Evolutionary conservation across 352 stramenopile genomes (phyloP).

Genomic region (Phytophthora pisi): DNA sequence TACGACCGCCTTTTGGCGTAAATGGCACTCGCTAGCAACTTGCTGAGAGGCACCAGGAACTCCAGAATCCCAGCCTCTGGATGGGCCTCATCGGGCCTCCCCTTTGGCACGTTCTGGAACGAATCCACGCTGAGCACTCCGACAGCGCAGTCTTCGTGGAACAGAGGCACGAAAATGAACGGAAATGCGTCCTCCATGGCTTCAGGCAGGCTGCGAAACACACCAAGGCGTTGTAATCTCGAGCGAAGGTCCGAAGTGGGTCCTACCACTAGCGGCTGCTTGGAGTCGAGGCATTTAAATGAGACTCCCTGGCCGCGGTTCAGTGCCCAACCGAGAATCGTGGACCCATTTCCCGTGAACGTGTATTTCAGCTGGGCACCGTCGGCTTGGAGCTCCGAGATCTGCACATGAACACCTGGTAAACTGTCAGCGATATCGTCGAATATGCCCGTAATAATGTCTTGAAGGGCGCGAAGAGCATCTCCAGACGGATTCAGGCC

Average conservation of each 20-base stretch:
- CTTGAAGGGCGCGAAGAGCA: slow-evolving; percentile 50
- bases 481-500: slow-evolving; percentile 60
- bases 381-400: slow-evolving; percentile 59
- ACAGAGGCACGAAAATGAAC: slow-evolving; percentile 67
- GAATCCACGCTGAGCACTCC: slow-evolving; percentile 68
- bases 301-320: slow-evolving; percentile 59
- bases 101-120: slow-evolving; percentile 64
- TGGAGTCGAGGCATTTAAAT: slow-evolving; percentile 60
- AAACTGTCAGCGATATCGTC: slow-evolving; percentile 54
- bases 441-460: slow-evolving; percentile 51
- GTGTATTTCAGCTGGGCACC: slow-evolving; percentile 57
- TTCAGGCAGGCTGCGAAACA: slow-evolving; percentile 4
- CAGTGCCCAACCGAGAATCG: slow-evolving; percentile 27
- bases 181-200: slow-evolving; percentile 36
- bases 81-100: slow-evolving; percentile 59
- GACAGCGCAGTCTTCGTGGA: slow-evolving; percentile 67
- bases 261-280: slow-evolving; percentile 44
- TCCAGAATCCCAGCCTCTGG: slow-evolving; percentile 65
- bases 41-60: slow-evolving; percentile 51
- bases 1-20: slow-evolving; percentile 68
- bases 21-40: slow-evolving; percentile 51
- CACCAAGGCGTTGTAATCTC: slow-evolving; percentile 39
- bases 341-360: slow-evolving; percentile 53
- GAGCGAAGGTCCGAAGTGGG: slow-evolving; percentile 36
- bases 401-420: slow-evolving; percentile 57